Conservation (phyloP, 805 yeast species). For the Peterozyma toletana region DNA sequence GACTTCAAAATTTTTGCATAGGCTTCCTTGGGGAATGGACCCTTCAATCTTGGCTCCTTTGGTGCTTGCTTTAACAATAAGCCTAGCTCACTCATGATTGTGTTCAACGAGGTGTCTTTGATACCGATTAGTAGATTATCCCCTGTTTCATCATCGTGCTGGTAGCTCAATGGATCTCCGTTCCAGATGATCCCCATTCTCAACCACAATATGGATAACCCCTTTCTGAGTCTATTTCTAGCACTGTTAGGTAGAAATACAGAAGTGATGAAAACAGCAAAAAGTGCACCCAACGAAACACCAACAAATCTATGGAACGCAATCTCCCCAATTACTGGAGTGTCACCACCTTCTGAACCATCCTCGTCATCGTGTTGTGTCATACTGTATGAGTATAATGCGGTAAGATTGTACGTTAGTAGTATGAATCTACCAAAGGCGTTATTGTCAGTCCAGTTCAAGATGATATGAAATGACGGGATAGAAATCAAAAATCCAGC, state of each 20-base stretch:
- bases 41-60: slow-evolving; percentile 67
- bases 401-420: slow-evolving; percentile 72
- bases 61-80: slow-evolving; percentile 63
- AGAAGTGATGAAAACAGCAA: slow-evolving; percentile 69
- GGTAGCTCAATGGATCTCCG: slow-evolving; percentile 55
- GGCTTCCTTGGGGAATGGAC: slow-evolving; percentile 51
- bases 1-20: slow-evolving; percentile 44
- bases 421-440: slow-evolving; percentile 66
- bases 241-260: slow-evolving; percentile 72
- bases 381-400: slow-evolving; percentile 67
- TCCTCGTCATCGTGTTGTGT: slow-evolving; percentile 48
- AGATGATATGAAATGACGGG: slow-evolving; percentile 50
- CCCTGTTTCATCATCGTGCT: slow-evolving; percentile 18
- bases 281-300: slow-evolving; percentile 63
- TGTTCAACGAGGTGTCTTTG: slow-evolving; percentile 34
- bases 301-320: slow-evolving; percentile 74
- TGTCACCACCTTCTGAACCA: slow-evolving; percentile 61
- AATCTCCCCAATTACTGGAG: slow-evolving; percentile 64
- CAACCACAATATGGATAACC: slow-evolving; percentile 66
- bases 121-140: slow-evolving; percentile 31
- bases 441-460: slow-evolving; percentile 57
- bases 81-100: slow-evolving; percentile 53
- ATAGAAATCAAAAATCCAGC: slow-evolving; percentile 40
- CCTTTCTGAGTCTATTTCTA: slow-evolving; percentile 55
- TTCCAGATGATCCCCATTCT: slow-evolving; percentile 79